A percentile compares a stretch with the other conserved stretches of the same genome.
phyloP scores from a whole-genome alignment of 179 eudicot species.

The Sideroxylon spinosum region DNA sequence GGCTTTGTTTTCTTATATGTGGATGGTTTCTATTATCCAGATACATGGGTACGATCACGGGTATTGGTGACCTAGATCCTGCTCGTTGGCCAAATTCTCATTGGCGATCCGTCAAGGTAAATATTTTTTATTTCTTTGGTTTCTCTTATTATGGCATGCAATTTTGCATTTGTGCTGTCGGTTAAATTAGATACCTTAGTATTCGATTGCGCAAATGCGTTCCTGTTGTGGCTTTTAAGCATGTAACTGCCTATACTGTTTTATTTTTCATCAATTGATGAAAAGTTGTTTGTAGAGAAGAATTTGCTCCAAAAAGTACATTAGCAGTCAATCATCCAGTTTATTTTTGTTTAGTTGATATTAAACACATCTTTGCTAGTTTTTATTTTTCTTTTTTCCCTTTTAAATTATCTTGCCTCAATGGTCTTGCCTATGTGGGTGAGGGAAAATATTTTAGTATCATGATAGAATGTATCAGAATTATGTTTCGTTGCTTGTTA shows the following conservation, averaged over 20 bases:
- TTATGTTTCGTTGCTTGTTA: not conserved
- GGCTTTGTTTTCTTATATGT: not conserved
- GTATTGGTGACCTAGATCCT: constrained; percentile 86
- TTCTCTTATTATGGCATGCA: constrained; percentile 6
- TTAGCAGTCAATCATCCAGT: not conserved
- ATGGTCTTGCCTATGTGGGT: not conserved
- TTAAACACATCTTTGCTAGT: not conserved
- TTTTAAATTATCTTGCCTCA: no score
- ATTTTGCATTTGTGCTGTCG: not conserved
- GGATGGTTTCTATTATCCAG: constrained; percentile 34
- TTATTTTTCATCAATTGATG: not conserved
- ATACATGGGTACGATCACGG: constrained; percentile 98
- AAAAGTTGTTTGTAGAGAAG: not conserved
- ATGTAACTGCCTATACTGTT: not conserved
- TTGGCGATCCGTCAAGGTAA: constrained; percentile 99
- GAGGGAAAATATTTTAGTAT: not conserved
- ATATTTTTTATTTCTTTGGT: not conserved
- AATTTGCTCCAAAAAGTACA: not conserved
- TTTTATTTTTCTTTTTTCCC: not conserved
- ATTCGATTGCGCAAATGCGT: not conserved
- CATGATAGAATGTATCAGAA: not conserved
- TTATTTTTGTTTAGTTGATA: no score
- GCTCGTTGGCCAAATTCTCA: constrained; percentile 98
- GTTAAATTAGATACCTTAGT: not conserved
- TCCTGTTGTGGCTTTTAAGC: not conserved